Conservation (phyloP, 805 yeast species). For the Saccharomycopsis babjevae region DNA sequence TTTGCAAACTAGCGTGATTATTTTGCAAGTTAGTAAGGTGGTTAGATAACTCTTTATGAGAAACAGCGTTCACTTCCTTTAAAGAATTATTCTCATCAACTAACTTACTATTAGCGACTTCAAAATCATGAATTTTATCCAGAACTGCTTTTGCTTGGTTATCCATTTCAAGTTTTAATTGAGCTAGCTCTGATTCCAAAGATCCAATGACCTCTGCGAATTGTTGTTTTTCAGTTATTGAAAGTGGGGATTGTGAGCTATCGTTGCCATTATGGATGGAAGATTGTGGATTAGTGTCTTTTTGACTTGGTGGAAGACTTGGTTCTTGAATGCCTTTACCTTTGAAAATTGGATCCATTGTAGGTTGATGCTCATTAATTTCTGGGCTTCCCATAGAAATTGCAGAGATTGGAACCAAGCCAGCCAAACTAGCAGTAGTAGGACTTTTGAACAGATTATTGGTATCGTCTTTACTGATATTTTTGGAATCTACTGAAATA, state of each 20-base stretch:
- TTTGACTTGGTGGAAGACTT: neutral
- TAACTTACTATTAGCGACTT: slow-evolving; percentile 24
- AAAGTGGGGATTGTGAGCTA: neutral
- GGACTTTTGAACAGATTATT: neutral
- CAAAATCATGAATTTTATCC: slow-evolving; percentile 40
- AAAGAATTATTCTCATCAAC: neutral
- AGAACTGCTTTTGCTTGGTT: slow-evolving; percentile 49
- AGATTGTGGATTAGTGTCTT: neutral
- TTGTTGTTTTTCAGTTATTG: slow-evolving; percentile 12
- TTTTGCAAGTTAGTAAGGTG: neutral
- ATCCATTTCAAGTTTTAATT: slow-evolving; percentile 34
- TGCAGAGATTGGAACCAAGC: slow-evolving; percentile 9
- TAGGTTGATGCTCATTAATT: neutral
- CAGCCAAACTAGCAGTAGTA: slow-evolving; percentile 5
- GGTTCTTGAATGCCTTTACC: neutral
- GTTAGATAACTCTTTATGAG: neutral
- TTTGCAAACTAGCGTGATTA: neutral
- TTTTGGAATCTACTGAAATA: neutral
- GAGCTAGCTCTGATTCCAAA: slow-evolving; percentile 27
- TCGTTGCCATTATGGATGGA: neutral
- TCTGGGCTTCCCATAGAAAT: slow-evolving; percentile 2
- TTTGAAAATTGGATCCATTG: neutral
- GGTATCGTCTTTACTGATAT: neutral
- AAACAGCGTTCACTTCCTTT: neutral
- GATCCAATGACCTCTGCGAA: slow-evolving; percentile 24